phyloP scores from a whole-genome alignment of 1,284 basidiomycete species.

The Cerioporus squamosus region DNA sequence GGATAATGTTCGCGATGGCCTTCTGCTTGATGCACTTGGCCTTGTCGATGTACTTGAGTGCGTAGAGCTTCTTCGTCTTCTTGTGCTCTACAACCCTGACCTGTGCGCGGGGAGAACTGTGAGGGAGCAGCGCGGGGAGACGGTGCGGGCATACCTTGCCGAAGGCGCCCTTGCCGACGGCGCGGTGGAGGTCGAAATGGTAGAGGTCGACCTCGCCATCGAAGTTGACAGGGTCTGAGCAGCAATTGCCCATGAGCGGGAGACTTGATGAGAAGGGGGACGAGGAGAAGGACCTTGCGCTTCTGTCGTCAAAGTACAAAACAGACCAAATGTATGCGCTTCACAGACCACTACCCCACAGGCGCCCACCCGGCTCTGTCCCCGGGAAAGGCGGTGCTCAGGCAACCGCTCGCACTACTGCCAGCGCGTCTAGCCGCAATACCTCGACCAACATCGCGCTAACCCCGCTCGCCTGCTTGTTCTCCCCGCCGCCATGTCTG shows the following conservation, averaged over 20 bases:
- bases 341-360: conserved; percentile 1
- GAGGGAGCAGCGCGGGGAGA: background rate
- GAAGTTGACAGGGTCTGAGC: conserved; percentile 79
- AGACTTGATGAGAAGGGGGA: conserved; percentile 13
- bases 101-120: conserved; percentile 37
- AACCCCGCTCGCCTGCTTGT: background rate
- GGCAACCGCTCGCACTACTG: background rate
- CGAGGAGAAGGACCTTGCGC: conserved; percentile 15
- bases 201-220: conserved; percentile 93
- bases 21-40: conserved; percentile 90
- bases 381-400: conserved; percentile 16
- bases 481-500: conserved; percentile 34
- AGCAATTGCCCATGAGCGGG: conserved; percentile 37
- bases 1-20: conserved; percentile 93
- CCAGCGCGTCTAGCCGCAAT: too few species aligned
- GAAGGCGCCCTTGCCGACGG: conserved; percentile 97
- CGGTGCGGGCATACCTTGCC: conserved; percentile 74
- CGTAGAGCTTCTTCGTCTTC: conserved; percentile 89
- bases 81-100: conserved; percentile 96
- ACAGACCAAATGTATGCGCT: too few species aligned
- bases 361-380: conserved; percentile 11
- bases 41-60: conserved; percentile 99
- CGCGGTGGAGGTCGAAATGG: conserved; percentile 93
- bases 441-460: background rate
- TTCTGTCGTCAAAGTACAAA: conserved; percentile 31